A percentile compares a stretch with the other conserved stretches of the same genome.
Conservation (phyloP, 2,329 filamentous ascomycete species). For the Phialemoniopsis sp. region DNA sequence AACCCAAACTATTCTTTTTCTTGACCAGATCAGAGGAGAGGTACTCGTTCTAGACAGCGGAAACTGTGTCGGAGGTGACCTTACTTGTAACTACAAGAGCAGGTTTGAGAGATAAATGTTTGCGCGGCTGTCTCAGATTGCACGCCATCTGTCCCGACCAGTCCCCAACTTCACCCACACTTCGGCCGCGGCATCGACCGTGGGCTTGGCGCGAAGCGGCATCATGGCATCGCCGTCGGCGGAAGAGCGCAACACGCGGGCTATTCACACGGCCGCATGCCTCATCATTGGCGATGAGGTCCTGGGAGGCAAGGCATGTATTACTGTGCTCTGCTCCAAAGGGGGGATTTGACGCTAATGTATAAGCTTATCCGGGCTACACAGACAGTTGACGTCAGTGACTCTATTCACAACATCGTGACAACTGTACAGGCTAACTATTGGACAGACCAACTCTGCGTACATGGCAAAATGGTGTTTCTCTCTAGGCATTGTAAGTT, state of each 20-base stretch:
- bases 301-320: conserved; percentile 79
- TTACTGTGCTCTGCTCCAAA: neutral
- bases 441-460: conserved; percentile 55
- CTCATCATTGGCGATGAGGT: conserved; percentile 98
- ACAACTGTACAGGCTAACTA: conserved; percentile 1
- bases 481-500: conserved; percentile 51
- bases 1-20: too few species aligned
- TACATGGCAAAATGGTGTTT: conserved; percentile 65
- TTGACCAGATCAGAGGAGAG: too few species aligned
- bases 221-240: conserved; percentile 45
- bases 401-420: neutral
- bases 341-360: neutral
- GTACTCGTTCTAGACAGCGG: too few species aligned
- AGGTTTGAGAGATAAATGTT: conserved; percentile 54
- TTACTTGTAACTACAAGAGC: too few species aligned
- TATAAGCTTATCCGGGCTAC: conserved; percentile 1
- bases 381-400: conserved; percentile 26
- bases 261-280: conserved; percentile 85
- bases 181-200: conserved; percentile 8
- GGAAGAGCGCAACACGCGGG: conserved; percentile 54
- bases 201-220: conserved; percentile 8
- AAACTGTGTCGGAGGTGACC: too few species aligned
- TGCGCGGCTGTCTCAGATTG: conserved; percentile 67
- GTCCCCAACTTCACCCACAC: conserved; percentile 49
- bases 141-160: conserved; percentile 63